Evolutionary conservation across 139 green algal species (phyloP).

Genomic region (Nannochloris sp.): DNA sequence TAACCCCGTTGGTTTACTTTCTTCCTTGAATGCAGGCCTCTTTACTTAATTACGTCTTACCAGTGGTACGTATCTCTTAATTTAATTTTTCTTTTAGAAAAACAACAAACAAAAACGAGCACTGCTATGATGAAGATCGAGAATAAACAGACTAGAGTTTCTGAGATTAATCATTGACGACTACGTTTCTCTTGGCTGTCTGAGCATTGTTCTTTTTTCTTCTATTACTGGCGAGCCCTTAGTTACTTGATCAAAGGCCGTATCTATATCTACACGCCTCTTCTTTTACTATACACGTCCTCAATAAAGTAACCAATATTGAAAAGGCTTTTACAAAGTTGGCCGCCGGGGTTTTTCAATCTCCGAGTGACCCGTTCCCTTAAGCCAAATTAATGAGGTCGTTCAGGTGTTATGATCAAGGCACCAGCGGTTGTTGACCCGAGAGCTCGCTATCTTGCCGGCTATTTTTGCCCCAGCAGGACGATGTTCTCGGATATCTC

Average conservation of each 20-base stretch:
- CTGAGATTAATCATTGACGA: slow-evolving; percentile 59
- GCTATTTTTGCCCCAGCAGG: slow-evolving; percentile 23
- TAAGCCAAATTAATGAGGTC: slow-evolving; percentile 54
- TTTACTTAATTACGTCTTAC: background rate
- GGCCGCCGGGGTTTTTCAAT: slow-evolving; percentile 32
- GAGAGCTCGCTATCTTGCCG: slow-evolving; percentile 51
- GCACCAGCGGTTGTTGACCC: slow-evolving; percentile 28
- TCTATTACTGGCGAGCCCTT: background rate
- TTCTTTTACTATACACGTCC: no score
- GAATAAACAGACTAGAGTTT: slow-evolving; percentile 78
- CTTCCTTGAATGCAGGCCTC: background rate
- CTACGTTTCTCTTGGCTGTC: slow-evolving; percentile 74
- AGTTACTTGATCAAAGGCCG: background rate
- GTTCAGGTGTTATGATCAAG: slow-evolving; percentile 56
- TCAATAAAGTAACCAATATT: no score
- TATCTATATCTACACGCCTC: background rate
- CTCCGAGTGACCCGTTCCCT: slow-evolving; percentile 54
- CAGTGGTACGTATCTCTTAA: no score
- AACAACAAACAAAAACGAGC: no score
- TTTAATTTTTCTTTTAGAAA: no score
- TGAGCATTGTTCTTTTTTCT: slow-evolving; percentile 53
- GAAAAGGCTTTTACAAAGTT: slow-evolving; percentile 67
- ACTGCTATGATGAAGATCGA: slow-evolving; percentile 47
- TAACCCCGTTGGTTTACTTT: background rate
- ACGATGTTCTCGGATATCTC: slow-evolving; percentile 48